These are phyloP conservation scores for Lignosus rhinocerotis DNA, from an alignment of 1,284 basidiomycete species.

Conservation along the genomic window DNA sequence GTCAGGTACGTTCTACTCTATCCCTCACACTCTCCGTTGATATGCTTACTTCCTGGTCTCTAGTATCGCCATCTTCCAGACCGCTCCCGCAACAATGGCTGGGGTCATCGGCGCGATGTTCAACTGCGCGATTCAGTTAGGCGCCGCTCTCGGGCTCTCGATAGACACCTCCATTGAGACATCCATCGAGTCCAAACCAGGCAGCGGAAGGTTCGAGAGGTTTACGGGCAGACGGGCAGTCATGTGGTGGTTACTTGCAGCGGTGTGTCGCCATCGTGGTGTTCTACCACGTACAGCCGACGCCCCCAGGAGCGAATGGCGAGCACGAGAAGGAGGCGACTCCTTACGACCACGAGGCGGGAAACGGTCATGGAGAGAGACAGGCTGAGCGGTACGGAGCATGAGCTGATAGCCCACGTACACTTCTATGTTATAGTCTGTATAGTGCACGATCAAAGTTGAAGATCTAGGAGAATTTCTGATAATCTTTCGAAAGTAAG, in stretches of 20 bases:
- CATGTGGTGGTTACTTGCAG: constrained; percentile 12
- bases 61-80: constrained; percentile 34
- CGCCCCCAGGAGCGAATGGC: no score
- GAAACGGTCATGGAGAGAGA: no score
- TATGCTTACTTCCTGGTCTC: background rate
- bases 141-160: constrained; percentile 31
- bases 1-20: constrained; percentile 24
- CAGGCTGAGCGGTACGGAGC: no score
- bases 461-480: no score
- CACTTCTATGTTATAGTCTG: no score
- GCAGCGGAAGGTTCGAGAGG: constrained; percentile 1
- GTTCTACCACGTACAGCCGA: constrained; percentile 3
- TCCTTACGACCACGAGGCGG: no score
- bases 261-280: constrained; percentile 10
- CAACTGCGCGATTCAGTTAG: constrained; percentile 33
- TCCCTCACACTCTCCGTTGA: constrained; percentile 1
- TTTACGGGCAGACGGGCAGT: constrained; percentile 7
- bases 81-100: constrained; percentile 29
- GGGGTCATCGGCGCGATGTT: constrained; percentile 36
- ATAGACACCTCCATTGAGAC: constrained; percentile 31
- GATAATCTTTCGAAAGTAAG: no score
- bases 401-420: no score
- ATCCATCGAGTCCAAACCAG: constrained; percentile 18
- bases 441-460: no score
- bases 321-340: no score